phyloP scores from a whole-genome alignment of 108 stramenopile species.

The Fragilaria crotonensis region DNA sequence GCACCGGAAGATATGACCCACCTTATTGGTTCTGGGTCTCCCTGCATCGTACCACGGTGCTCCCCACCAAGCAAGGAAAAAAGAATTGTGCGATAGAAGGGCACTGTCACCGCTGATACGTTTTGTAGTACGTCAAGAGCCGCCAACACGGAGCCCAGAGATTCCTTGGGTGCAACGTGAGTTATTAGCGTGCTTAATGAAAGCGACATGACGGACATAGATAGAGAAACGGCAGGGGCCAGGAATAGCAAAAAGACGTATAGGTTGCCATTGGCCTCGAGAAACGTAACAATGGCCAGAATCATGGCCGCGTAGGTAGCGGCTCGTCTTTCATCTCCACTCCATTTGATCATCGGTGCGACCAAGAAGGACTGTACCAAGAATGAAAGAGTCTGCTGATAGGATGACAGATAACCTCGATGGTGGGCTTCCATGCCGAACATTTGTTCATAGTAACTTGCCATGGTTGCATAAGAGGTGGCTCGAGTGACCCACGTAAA shows the following conservation, averaged over 20 bases:
- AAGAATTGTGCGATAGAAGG: conserved; percentile 67
- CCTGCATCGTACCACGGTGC: conserved; percentile 33
- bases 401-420: conserved; percentile 64
- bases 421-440: conserved; percentile 60
- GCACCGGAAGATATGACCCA: conserved; percentile 50
- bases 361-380: conserved; percentile 51
- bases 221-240: conserved; percentile 44
- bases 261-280: conserved; percentile 28
- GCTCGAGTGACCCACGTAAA: conserved; percentile 50
- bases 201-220: conserved; percentile 39
- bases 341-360: conserved; percentile 22
- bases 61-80: conserved; percentile 26
- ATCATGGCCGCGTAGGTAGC: conserved; percentile 28
- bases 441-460: conserved; percentile 74
- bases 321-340: conserved; percentile 48
- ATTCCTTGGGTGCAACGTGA: conserved; percentile 50
- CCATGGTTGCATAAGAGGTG: conserved; percentile 60
- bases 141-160: conserved; percentile 68
- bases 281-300: conserved; percentile 41
- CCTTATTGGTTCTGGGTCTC: conserved; percentile 60
- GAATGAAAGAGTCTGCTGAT: conserved; percentile 47
- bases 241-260: conserved; percentile 31
- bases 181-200: conserved; percentile 56
- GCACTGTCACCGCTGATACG: conserved; percentile 61
- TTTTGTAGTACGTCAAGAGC: conserved; percentile 72